phyloP scores from a whole-genome alignment of 257 asterid genomes.

The Schizonepeta tenuifolia region DNA sequence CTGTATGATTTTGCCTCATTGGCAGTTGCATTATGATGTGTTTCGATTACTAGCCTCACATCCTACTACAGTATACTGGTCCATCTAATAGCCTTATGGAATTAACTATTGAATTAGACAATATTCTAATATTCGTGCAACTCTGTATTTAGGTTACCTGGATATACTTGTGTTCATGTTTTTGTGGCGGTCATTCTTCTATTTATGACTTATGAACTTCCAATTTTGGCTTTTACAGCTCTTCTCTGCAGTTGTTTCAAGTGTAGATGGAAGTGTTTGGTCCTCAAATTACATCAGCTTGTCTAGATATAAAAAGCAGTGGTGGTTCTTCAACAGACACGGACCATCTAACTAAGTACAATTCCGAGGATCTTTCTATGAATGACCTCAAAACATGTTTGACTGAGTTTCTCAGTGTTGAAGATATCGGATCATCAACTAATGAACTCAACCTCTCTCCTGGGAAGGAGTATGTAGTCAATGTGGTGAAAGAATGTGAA shows the following conservation, averaged over 20 bases:
- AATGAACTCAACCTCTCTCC: slow-evolving; percentile 30
- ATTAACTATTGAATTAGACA: background rate
- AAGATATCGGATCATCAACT: slow-evolving; percentile 42
- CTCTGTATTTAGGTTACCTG: background rate
- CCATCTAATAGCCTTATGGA: background rate
- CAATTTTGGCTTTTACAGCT: slow-evolving; percentile 27
- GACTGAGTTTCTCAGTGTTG: slow-evolving; percentile 43
- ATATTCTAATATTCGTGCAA: background rate
- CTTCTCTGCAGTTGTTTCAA: slow-evolving; percentile 39
- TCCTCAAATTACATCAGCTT: slow-evolving; percentile 44
- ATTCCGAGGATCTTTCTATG: slow-evolving; percentile 41
- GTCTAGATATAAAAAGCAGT: slow-evolving; percentile 47
- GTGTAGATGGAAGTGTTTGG: slow-evolving; percentile 62
- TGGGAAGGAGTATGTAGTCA: slow-evolving; percentile 31
- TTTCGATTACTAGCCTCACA: background rate
- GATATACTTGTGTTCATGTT: slow-evolving; percentile 22
- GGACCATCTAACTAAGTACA: slow-evolving; percentile 32
- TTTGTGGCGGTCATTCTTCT: background rate
- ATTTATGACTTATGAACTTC: slow-evolving; percentile 2
- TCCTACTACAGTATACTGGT: slow-evolving; percentile 5
- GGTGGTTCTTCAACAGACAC: slow-evolving; percentile 48
- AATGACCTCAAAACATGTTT: slow-evolving; percentile 56
- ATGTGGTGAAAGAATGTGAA: slow-evolving; percentile 40
- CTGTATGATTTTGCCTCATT: background rate
- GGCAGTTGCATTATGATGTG: background rate